phyloP scores from a whole-genome alignment of 2,329 filamentous ascomycete genomes.

The Aspergillus sp. region DNA sequence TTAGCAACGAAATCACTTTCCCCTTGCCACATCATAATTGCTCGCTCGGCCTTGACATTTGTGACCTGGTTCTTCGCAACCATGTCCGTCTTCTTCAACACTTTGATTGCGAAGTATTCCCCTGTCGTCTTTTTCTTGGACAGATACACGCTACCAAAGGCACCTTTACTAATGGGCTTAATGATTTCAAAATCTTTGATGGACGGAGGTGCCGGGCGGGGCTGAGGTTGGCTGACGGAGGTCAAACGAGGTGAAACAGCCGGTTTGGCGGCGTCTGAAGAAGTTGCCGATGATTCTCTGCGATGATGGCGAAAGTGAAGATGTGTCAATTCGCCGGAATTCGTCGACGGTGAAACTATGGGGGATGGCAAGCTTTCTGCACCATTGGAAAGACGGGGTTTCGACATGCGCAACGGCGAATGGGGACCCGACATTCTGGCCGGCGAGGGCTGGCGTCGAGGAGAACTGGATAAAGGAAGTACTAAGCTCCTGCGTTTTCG shows the following conservation, averaged over 20 bases:
- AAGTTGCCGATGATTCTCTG: slow-evolving; percentile 84
- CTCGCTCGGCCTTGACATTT: slow-evolving; percentile 96
- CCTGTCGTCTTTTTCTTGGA: slow-evolving; percentile 98
- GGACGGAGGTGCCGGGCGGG: slow-evolving; percentile 83
- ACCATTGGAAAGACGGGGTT: slow-evolving; percentile 63
- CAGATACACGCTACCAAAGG: slow-evolving; percentile 95
- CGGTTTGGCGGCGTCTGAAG: slow-evolving; percentile 63
- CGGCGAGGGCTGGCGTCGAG: slow-evolving; percentile 82
- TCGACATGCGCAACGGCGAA: slow-evolving; percentile 79
- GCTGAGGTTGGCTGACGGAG: slow-evolving; percentile 74
- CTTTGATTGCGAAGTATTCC: slow-evolving; percentile 98
- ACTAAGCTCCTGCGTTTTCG: slow-evolving; percentile 84
- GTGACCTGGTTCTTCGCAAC: slow-evolving; percentile 99
- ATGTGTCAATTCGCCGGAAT: slow-evolving; percentile 63
- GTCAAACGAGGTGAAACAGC: slow-evolving; percentile 79
- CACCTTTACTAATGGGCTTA: slow-evolving; percentile 98
- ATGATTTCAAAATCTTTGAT: slow-evolving; percentile 99
- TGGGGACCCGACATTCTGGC: slow-evolving; percentile 70
- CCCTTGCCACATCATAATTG: slow-evolving; percentile 99
- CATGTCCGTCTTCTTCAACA: slow-evolving; percentile 99
- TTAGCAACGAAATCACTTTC: slow-evolving; percentile 99
- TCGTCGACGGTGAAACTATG: slow-evolving; percentile 81
- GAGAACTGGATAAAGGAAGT: slow-evolving; percentile 68
- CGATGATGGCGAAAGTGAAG: slow-evolving; percentile 65
- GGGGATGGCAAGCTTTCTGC: slow-evolving; percentile 66